phyloP scores from a whole-genome alignment of 176 grass and related monocot species.

The Bothriochloa decipiens region DNA sequence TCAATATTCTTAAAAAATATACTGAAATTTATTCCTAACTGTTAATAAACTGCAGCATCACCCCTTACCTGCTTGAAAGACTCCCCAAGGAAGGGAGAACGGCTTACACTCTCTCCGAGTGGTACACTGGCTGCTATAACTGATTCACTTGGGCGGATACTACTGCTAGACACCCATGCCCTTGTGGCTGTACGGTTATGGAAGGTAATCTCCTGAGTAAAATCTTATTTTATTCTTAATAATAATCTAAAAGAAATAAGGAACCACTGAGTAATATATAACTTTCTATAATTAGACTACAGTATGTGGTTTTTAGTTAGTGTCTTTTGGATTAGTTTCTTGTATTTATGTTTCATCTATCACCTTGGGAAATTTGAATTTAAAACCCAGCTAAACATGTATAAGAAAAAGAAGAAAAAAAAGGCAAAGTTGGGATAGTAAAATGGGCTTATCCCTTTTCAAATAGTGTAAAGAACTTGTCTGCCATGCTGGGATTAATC shows the following conservation, averaged over 20 bases:
- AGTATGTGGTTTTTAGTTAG: not conserved
- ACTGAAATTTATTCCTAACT: constrained; percentile 17
- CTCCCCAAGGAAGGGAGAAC: constrained; percentile 86
- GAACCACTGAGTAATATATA: not conserved
- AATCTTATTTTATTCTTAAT: not conserved
- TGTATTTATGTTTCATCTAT: constrained; percentile 7
- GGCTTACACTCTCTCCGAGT: constrained; percentile 81
- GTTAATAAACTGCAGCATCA: constrained; percentile 65
- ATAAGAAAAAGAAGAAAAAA: not conserved
- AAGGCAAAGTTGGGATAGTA: not conserved
- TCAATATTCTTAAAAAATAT: constrained; percentile 30
- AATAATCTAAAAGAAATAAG: not conserved
- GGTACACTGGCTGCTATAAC: constrained; percentile 94
- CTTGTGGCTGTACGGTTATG: constrained; percentile 93
- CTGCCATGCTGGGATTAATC: not conserved
- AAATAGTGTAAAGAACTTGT: not conserved
- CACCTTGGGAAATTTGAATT: not conserved
- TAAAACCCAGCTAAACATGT: not conserved
- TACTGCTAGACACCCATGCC: constrained; percentile 86
- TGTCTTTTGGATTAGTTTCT: constrained; percentile 29
- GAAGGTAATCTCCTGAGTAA: constrained; percentile 66
- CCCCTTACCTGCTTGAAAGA: constrained; percentile 93
- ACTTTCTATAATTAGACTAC: not conserved
- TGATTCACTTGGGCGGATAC: constrained; percentile 91
- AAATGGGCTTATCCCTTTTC: not conserved